These are phyloP conservation scores for Aspergillus novofumigatus DNA, from an alignment of 2,329 filamentous ascomycete genomes.

Conservation along the genomic window DNA sequence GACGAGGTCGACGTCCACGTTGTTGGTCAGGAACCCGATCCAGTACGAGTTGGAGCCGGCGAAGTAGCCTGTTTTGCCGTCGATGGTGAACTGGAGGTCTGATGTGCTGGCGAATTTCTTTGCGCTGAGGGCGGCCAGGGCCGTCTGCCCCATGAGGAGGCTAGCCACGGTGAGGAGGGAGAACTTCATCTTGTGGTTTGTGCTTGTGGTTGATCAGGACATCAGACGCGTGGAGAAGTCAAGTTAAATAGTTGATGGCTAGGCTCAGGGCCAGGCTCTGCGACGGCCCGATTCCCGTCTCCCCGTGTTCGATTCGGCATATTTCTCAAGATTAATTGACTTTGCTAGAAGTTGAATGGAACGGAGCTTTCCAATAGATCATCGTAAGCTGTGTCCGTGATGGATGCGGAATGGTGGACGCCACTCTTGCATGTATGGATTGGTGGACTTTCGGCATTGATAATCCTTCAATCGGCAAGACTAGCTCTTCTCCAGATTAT, in stretches of 20 bases:
- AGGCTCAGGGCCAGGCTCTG: not conserved
- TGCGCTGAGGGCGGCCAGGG: not conserved
- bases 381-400: not conserved
- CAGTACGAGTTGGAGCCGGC: slow-evolving; percentile 52
- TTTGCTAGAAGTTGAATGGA: too few species aligned
- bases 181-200: not conserved
- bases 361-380: too few species aligned
- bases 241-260: not conserved
- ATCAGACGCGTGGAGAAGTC: not conserved
- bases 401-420: not conserved
- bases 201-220: not conserved
- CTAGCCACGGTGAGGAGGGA: not conserved
- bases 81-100: slow-evolving; percentile 35
- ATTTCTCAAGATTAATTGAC: too few species aligned
- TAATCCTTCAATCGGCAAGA: not conserved
- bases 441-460: not conserved
- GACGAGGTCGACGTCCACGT: slow-evolving; percentile 46
- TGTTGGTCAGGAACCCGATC: slow-evolving; percentile 48
- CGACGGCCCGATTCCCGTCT: not conserved
- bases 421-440: not conserved
- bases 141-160: not conserved
- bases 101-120: slow-evolving; percentile 18
- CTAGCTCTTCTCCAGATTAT: not conserved
- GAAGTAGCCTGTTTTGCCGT: slow-evolving; percentile 41
- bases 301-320: not conserved